Conservation (phyloP, 148 eudicot species). For the Camellia sinensis region DNA sequence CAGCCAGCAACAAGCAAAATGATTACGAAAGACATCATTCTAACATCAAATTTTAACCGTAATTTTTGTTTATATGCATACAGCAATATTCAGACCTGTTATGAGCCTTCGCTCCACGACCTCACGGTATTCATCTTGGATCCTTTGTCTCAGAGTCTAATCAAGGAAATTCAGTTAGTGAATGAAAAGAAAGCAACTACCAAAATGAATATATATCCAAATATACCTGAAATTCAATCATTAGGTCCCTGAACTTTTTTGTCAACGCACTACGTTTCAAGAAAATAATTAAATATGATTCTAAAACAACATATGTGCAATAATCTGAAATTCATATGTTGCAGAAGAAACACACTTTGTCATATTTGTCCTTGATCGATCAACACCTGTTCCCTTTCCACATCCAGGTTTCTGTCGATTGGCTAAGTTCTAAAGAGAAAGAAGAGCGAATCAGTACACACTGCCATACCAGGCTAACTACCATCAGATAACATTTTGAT, state of each 20-base stretch:
- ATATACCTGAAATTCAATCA: slow-evolving; percentile 89
- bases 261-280: slow-evolving; percentile 71
- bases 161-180: too few species aligned
- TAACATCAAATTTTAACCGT: too few species aligned
- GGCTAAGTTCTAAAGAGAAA: slow-evolving; percentile 50
- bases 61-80: too few species aligned
- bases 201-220: slow-evolving; percentile 6
- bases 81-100: slow-evolving; percentile 74
- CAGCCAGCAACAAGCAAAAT: slow-evolving; percentile 5
- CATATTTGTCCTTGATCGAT: slow-evolving; percentile 81
- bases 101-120: slow-evolving; percentile 93
- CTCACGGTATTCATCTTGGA: slow-evolving; percentile 90
- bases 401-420: slow-evolving; percentile 87
- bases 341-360: too few species aligned
- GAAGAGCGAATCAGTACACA: too few species aligned
- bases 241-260: slow-evolving; percentile 82
- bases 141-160: slow-evolving; percentile 79
- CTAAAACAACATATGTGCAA: too few species aligned
- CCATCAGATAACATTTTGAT: too few species aligned
- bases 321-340: too few species aligned
- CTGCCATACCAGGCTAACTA: too few species aligned
- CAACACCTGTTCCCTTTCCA: slow-evolving; percentile 91
- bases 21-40: too few species aligned
- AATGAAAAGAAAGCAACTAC: background rate
- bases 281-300: slow-evolving; percentile 10